Conservation (phyloP, 208 protist genomes). For the Trypanosoma grayi region DNA sequence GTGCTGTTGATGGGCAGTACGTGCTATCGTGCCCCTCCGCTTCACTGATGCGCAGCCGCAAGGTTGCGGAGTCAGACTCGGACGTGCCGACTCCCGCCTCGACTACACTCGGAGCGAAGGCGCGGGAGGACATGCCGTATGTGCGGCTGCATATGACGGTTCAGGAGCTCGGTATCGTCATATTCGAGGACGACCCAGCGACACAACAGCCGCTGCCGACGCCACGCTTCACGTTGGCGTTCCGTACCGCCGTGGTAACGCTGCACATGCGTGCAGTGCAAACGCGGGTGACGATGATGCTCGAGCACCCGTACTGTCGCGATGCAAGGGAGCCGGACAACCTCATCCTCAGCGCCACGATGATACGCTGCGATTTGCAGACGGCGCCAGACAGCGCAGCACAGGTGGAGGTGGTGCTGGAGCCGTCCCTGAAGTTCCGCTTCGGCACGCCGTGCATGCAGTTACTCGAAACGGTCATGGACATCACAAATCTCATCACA, state of each 20-base stretch:
- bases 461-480: slow-evolving; percentile 74
- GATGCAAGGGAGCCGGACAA: slow-evolving; percentile 38
- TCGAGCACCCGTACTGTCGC: slow-evolving; percentile 47
- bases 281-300: slow-evolving; percentile 46
- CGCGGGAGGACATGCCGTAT: slow-evolving; percentile 35
- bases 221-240: slow-evolving; percentile 57
- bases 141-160: slow-evolving; percentile 65
- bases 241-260: slow-evolving; percentile 49
- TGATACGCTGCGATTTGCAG: slow-evolving; percentile 38
- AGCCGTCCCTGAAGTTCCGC: slow-evolving; percentile 37
- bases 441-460: slow-evolving; percentile 78
- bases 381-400: slow-evolving; percentile 35
- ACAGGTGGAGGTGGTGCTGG: slow-evolving; percentile 35
- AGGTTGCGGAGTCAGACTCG: slow-evolving; percentile 11
- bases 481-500: slow-evolving; percentile 68
- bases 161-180: slow-evolving; percentile 53
- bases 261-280: slow-evolving; percentile 46
- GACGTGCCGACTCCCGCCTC: slow-evolving; percentile 2
- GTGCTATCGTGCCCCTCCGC: neutral
- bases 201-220: slow-evolving; percentile 28
- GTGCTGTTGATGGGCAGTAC: neutral
- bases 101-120: neutral
- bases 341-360: slow-evolving; percentile 44
- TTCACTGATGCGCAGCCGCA: neutral
- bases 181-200: slow-evolving; percentile 60